Base-by-base conservation (phyloP, 805 yeast genomes). In the Pichia ethanolica region DNA sequence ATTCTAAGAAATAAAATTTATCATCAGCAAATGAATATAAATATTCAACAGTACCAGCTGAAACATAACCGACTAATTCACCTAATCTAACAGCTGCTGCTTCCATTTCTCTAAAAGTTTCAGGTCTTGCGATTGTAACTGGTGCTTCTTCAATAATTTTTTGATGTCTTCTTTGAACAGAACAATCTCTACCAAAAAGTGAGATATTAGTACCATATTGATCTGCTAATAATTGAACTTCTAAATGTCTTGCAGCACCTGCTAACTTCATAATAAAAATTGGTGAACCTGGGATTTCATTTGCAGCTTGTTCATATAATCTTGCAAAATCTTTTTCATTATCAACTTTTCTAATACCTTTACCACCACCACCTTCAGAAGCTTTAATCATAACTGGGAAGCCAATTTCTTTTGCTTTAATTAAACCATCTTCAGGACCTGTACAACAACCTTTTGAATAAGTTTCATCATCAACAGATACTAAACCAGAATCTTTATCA, bases 281-380 rank as follows among this genome's bases (percentile, higher is more conserved):
- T 45, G 99, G 99, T 51, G 98, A 93, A 55, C 99, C 99, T 30
- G 99, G 99, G 47, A 93, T 91, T 74, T 93, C 99, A 60, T 86
- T 86, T 47, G 95, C 88, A 42, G 97, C 99, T 74, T 93, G 99
- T 58, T 83, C 82, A 67, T 91, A 93, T 55, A 86, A 71, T 30
- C 87, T 55, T 39, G 75, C 62, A 58, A 93, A 93, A 61, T 89
- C 86, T 55, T 81, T 82, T 68, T 86, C 96, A 55, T 75, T 66
- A 50, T 87, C 96, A 56, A 89, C 98, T 71, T 89, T 89, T 75
- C 99, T 85, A 69, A 93, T 93, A 79, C 99, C 99, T 73, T 93
- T 93, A 76, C 99, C 99, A 73, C 99, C 99, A 71, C 99, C 99
- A 76, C 99, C 99, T 81, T 93, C 99, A 51, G 97, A 89, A 45